These are phyloP conservation scores for Magnusiomyces sp. DNA, from an alignment of 1,139 yeast genomes.

Conservation along the genomic window DNA sequence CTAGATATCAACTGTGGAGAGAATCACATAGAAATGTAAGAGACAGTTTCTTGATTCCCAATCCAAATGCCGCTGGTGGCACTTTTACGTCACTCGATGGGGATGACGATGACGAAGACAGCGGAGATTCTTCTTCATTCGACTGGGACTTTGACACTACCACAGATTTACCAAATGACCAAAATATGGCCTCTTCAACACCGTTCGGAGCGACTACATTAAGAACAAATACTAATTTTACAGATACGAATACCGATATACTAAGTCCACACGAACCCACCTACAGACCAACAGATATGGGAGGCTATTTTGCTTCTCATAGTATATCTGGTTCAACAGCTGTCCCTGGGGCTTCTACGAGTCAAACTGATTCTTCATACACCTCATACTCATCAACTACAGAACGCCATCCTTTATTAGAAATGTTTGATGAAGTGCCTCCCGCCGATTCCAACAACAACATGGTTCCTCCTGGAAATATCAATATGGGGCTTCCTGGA, in stretches of 20 bases:
- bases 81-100: constrained; percentile 20
- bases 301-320: not conserved
- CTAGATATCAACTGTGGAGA: constrained; percentile 68
- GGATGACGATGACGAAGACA: constrained; percentile 27
- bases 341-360: too few species aligned
- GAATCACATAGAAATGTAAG: constrained; percentile 27
- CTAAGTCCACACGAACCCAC: not conserved
- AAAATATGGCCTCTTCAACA: too few species aligned
- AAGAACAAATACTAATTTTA: not conserved
- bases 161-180: not conserved
- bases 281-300: not conserved
- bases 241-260: not conserved
- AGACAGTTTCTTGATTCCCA: constrained; percentile 18
- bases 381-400: not conserved
- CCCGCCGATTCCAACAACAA: too few species aligned
- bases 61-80: constrained; percentile 19
- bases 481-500: constrained; percentile 34
- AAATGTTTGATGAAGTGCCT: constrained; percentile 10
- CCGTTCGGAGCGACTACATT: constrained; percentile 9
- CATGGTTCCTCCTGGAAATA: not conserved
- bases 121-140: constrained; percentile 45
- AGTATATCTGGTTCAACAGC: not conserved
- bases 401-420: constrained; percentile 13
- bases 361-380: too few species aligned
- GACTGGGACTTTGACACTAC: constrained; percentile 80